Percentiles rank a stretch among this genome's conserved stretches.
Conservation (phyloP, 2,329 filamentous ascomycete species). For the Hypomyces perniciosus region DNA sequence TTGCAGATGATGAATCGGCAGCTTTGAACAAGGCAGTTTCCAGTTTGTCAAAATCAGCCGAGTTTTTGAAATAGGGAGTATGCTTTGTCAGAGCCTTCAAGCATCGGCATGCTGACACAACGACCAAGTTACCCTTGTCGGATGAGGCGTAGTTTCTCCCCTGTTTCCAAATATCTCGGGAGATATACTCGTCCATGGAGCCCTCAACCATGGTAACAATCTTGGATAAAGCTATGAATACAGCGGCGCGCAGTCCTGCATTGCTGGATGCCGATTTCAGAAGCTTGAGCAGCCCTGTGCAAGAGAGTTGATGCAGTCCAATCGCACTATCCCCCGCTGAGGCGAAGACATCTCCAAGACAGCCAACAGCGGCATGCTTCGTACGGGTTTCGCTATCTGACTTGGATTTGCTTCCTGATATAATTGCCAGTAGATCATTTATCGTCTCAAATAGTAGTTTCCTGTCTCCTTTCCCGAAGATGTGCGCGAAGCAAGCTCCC, state of each 20-base stretch:
- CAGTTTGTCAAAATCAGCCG: constrained; percentile 83
- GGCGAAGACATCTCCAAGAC: constrained; percentile 82
- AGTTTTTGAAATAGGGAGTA: constrained; percentile 81
- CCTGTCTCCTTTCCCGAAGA: constrained; percentile 80
- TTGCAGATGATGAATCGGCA: constrained; percentile 68
- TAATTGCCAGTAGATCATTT: constrained; percentile 72
- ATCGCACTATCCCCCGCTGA: constrained; percentile 92
- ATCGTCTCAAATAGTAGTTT: constrained; percentile 92
- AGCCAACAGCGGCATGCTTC: constrained; percentile 83
- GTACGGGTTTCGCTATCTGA: constrained; percentile 68
- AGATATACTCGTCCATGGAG: constrained; percentile 75
- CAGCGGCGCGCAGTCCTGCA: constrained; percentile 72
- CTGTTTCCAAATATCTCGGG: constrained; percentile 93
- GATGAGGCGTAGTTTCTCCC: constrained; percentile 66
- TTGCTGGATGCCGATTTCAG: constrained; percentile 74
- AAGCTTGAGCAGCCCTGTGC: constrained; percentile 66
- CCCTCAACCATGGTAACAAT: constrained; percentile 67
- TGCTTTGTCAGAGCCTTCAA: constrained; percentile 65
- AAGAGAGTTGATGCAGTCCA: constrained; percentile 70
- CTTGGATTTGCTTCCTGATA: constrained; percentile 68
- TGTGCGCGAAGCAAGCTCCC: constrained; percentile 73
- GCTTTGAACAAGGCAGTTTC: constrained; percentile 79
- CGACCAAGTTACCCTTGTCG: constrained; percentile 79
- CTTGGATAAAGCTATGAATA: constrained; percentile 70
- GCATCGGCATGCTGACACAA: constrained; percentile 73